Evolutionary conservation across 2,329 filamentous ascomycete genomes (phyloP).

Genomic region (Fusarium humuli): DNA sequence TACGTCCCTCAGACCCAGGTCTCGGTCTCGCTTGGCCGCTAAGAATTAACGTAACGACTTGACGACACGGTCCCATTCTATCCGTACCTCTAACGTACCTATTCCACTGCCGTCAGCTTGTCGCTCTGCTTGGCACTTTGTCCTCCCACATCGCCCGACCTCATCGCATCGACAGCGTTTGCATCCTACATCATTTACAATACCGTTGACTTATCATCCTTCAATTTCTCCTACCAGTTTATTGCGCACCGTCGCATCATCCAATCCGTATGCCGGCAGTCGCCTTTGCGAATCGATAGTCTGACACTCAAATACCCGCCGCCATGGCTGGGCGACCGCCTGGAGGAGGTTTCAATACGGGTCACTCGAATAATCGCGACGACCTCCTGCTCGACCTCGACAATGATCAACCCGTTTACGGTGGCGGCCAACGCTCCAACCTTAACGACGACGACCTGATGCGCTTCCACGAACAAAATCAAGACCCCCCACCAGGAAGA

Average conservation of each 20-base stretch:
- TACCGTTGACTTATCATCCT: not conserved
- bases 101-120: conserved; percentile 33
- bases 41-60: conserved; percentile 22
- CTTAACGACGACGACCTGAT: conserved; percentile 84
- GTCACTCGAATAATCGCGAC: conserved; percentile 61
- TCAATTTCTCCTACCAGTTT: not conserved
- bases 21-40: conserved; percentile 11
- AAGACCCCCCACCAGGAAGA: conserved; percentile 71
- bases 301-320: conserved; percentile 54
- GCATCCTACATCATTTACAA: conserved; percentile 10
- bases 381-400: conserved; percentile 81
- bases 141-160: conserved; percentile 29
- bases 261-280: conserved; percentile 51
- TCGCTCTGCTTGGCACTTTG: conserved; percentile 31
- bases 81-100: not conserved
- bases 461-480: conserved; percentile 78
- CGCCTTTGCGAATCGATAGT: conserved; percentile 46
- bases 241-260: conserved; percentile 23
- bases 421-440: conserved; percentile 79
- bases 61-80: conserved; percentile 29
- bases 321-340: conserved; percentile 71
- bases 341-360: conserved; percentile 61
- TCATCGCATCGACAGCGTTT: conserved; percentile 23
- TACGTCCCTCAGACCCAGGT: conserved; percentile 20
- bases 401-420: conserved; percentile 77